Evolutionary conservation across 2,329 filamentous ascomycete genomes (phyloP).

Genomic region (Canariomyces notabilis): DNA sequence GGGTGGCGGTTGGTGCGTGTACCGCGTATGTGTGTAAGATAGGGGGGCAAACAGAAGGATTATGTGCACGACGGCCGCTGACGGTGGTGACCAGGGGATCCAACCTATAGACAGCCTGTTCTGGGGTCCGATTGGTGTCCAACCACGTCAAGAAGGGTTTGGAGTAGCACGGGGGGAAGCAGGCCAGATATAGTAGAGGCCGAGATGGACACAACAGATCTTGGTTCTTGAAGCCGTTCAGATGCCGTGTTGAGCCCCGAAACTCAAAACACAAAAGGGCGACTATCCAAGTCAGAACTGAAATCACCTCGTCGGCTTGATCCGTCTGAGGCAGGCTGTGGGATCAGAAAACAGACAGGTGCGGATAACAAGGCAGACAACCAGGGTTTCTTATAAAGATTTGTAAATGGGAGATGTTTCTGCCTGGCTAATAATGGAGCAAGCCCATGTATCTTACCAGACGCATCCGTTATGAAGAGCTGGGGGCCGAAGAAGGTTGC

Average conservation of each 20-base stretch:
- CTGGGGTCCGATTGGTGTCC: slow-evolving; percentile 26
- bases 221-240: slow-evolving; percentile 14
- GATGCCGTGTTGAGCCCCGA: slow-evolving; percentile 10
- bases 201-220: slow-evolving; percentile 10
- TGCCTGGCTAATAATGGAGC: slow-evolving; percentile 28
- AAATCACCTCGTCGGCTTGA: slow-evolving; percentile 12
- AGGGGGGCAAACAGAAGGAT: slow-evolving; percentile 14
- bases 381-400: slow-evolving; percentile 25
- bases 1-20: slow-evolving; percentile 16
- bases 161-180: slow-evolving; percentile 16
- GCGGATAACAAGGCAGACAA: slow-evolving; percentile 22
- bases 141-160: slow-evolving; percentile 15
- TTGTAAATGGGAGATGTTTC: slow-evolving; percentile 21
- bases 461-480: slow-evolving; percentile 14
- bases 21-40: slow-evolving; percentile 15
- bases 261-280: slow-evolving; percentile 12
- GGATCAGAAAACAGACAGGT: slow-evolving; percentile 15
- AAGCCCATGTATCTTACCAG: slow-evolving; percentile 16
- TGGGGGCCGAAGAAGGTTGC: slow-evolving; percentile 23
- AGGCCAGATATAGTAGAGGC: slow-evolving; percentile 22
- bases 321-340: slow-evolving; percentile 21
- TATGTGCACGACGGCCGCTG: slow-evolving; percentile 9
- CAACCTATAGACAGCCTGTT: slow-evolving; percentile 13
- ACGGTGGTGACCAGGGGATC: slow-evolving; percentile 17
- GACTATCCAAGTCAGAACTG: neutral